Evolutionary conservation across 805 yeast species (phyloP).

Genomic region (Kazachstania psychrophila): DNA sequence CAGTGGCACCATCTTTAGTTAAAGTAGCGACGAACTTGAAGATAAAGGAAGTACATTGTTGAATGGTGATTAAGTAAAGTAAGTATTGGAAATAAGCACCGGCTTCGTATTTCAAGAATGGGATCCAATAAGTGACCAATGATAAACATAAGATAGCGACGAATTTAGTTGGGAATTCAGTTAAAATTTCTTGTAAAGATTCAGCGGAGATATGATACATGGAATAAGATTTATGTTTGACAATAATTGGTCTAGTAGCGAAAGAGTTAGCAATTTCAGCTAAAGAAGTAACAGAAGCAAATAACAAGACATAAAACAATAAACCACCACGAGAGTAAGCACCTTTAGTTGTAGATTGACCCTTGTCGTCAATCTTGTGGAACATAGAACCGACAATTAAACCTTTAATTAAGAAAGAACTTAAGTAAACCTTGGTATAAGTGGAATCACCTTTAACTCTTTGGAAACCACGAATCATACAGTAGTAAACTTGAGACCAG

Average conservation of each 20-base stretch:
- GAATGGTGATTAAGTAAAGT: slow-evolving; percentile 38
- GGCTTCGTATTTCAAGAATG: slow-evolving; percentile 41
- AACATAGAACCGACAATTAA: slow-evolving; percentile 53
- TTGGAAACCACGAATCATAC: slow-evolving; percentile 45
- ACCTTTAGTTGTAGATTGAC: slow-evolving; percentile 40
- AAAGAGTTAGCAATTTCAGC: slow-evolving; percentile 54
- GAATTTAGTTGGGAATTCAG: slow-evolving; percentile 49
- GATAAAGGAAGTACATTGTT: slow-evolving; percentile 44
- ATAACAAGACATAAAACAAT: slow-evolving; percentile 51
- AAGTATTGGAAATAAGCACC: slow-evolving; percentile 47
- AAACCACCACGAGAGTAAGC: slow-evolving; percentile 57
- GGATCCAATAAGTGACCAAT: slow-evolving; percentile 43
- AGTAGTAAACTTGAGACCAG: slow-evolving; percentile 41
- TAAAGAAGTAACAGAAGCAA: slow-evolving; percentile 50
- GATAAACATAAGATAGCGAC: slow-evolving; percentile 42
- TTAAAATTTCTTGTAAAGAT: slow-evolving; percentile 45
- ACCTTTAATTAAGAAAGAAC: slow-evolving; percentile 48
- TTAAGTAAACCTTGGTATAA: slow-evolving; percentile 41
- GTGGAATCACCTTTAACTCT: slow-evolving; percentile 49
- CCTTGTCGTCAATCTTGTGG: slow-evolving; percentile 36
- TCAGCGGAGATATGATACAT: slow-evolving; percentile 59
- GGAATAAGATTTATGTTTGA: slow-evolving; percentile 55
- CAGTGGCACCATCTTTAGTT: slow-evolving; percentile 45
- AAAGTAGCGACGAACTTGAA: slow-evolving; percentile 47
- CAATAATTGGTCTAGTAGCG: slow-evolving; percentile 52